A percentile compares a stretch with the other conserved stretches of the same genome.
Conservation (phyloP, 2,329 filamentous ascomycete genomes). For the Phyllachora maydis region DNA sequence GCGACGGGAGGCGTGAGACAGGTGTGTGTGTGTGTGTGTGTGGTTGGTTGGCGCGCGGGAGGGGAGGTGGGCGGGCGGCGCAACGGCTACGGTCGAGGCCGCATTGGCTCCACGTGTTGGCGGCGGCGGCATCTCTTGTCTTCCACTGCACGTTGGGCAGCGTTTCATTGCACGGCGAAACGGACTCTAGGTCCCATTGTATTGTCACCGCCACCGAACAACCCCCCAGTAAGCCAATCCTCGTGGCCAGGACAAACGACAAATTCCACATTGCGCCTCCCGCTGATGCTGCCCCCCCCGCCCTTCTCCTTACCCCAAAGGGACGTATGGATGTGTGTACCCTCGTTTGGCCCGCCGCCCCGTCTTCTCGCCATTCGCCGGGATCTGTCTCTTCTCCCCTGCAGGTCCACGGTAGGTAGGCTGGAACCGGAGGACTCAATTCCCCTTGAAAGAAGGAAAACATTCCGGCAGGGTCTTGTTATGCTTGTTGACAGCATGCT, state of each 20-base stretch:
- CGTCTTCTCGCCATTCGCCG: not conserved
- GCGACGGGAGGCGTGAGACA: conserved; percentile 38
- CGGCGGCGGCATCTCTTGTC: conserved; percentile 16
- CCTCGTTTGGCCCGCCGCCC: conserved; percentile 1
- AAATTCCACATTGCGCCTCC: conserved; percentile 4
- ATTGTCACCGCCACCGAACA: not conserved
- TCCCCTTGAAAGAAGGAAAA: conserved; percentile 36
- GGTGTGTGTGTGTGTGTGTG: no score
- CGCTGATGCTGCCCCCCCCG: conserved; percentile 4
- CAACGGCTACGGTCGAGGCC: conserved; percentile 5
- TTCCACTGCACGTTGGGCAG: not conserved
- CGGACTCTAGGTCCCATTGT: not conserved
- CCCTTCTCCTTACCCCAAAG: conserved; percentile 1
- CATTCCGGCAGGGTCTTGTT: conserved; percentile 50
- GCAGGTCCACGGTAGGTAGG: conserved; percentile 1
- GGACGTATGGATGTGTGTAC: not conserved
- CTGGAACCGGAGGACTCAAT: conserved; percentile 3
- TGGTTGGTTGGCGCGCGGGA: conserved; percentile 8
- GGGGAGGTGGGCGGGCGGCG: conserved; percentile 8
- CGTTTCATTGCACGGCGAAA: not conserved
- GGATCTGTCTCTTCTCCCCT: conserved; percentile 2
- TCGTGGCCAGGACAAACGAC: no score
- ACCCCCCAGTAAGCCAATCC: not conserved
- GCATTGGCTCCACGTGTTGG: conserved; percentile 6
- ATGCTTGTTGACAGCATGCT: conserved; percentile 61